Percentiles rank a stretch among this genome's conserved stretches.
Conservation (phyloP, 768 basidiomycete genomes). For the Piloderma croceum region DNA sequence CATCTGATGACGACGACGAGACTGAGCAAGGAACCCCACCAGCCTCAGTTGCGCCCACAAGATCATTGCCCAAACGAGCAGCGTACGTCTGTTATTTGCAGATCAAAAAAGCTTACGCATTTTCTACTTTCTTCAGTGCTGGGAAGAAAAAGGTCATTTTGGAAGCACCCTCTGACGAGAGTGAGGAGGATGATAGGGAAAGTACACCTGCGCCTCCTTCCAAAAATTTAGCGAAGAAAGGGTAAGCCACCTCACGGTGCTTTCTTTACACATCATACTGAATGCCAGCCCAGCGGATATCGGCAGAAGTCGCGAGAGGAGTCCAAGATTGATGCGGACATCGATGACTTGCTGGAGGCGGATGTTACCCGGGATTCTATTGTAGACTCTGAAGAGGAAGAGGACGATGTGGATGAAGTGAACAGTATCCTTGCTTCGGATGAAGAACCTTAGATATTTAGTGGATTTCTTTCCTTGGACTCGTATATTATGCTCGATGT, state of each 20-base stretch:
- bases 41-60: constrained; percentile 33
- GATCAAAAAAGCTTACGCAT: not conserved
- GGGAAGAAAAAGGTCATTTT: constrained; percentile 29
- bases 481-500: not conserved
- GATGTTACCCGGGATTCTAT: constrained; percentile 40
- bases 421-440: constrained; percentile 11
- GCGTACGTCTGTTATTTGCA: constrained; percentile 39
- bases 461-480: not conserved
- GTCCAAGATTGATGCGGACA: constrained; percentile 9
- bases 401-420: constrained; percentile 44
- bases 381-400: constrained; percentile 45
- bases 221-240: constrained; percentile 10
- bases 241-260: not conserved
- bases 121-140: constrained; percentile 24
- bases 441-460: not conserved
- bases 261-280: constrained; percentile 6
- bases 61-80: constrained; percentile 51
- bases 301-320: constrained; percentile 14
- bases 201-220: constrained; percentile 28
- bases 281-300: constrained; percentile 13
- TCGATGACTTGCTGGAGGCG: constrained; percentile 8
- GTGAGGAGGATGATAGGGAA: constrained; percentile 36
- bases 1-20: constrained; percentile 41
- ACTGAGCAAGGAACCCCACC: constrained; percentile 29
- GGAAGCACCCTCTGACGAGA: constrained; percentile 23